A percentile compares a stretch with the other conserved stretches of the same genome.
phyloP scores from a whole-genome alignment of 345 rosid species.

The Streptanthus diversifolius region DNA sequence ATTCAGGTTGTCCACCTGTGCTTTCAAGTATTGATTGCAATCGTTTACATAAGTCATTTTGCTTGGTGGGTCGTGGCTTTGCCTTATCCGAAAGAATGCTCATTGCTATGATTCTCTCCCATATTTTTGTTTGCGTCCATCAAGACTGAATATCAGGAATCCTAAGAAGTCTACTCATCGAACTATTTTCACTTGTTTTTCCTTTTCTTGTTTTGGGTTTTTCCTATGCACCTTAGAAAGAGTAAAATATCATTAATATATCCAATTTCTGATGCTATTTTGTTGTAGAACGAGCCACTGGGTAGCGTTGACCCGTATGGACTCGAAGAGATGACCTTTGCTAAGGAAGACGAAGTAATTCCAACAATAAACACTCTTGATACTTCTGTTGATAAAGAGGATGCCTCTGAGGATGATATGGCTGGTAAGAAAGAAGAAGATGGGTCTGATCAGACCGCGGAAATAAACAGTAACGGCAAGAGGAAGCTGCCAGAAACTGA shows the following conservation, averaged over 20 bases:
- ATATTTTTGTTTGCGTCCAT: neutral
- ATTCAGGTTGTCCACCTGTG: neutral
- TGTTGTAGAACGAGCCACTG: conserved; percentile 43
- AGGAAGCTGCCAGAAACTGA: conserved; percentile 59
- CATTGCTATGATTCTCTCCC: neutral
- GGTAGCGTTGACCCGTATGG: conserved; percentile 46
- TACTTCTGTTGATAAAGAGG: conserved; percentile 36
- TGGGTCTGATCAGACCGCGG: conserved; percentile 39
- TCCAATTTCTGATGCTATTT: neutral
- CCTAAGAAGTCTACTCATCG: neutral
- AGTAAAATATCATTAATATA: neutral
- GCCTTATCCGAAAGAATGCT: neutral
- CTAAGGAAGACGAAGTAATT: conserved; percentile 73
- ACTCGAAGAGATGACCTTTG: conserved; percentile 82
- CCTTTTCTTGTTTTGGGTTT: neutral
- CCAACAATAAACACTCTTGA: conserved; percentile 38
- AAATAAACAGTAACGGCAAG: conserved; percentile 49
- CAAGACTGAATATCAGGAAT: conserved; percentile 7
- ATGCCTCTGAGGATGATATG: conserved; percentile 20
- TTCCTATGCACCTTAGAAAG: neutral
- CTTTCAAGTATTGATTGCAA: neutral
- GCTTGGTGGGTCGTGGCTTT: conserved; percentile 14
- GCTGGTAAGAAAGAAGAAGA: conserved; percentile 40
- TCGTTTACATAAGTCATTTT: conserved; percentile 5
- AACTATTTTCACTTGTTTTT: neutral